phyloP scores from a whole-genome alignment of 108 stramenopile genomes.

The Pinguiococcus pyrenoidosus region DNA sequence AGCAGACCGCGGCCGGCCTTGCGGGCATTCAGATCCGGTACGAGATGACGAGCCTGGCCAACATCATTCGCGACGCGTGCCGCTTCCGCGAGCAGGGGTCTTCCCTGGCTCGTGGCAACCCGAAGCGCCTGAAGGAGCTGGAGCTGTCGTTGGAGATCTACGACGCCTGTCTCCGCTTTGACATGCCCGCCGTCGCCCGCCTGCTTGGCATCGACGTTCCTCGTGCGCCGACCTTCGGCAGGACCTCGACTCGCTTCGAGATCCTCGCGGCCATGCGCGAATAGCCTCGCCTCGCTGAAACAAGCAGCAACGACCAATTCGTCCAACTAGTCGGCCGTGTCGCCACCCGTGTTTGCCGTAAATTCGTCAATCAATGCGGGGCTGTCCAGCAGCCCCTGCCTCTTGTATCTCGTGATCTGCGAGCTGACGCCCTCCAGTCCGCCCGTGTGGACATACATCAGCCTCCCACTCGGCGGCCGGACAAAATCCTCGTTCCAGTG shows the following conservation, averaged over 20 bases:
- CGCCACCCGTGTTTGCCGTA: too few species aligned
- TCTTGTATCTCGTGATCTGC: conserved; percentile 65
- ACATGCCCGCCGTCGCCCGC: conserved; percentile 3
- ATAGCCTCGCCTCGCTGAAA: too few species aligned
- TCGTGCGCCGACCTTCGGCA: conserved; percentile 13
- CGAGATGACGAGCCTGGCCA: conserved; percentile 23
- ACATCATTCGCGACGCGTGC: conserved; percentile 6
- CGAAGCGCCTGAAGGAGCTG: neutral
- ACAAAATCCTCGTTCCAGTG: conserved; percentile 33
- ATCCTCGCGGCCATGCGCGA: too few species aligned
- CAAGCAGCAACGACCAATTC: too few species aligned
- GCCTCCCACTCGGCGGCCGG: conserved; percentile 52
- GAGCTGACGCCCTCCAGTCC: conserved; percentile 72
- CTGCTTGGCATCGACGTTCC: conserved; percentile 1
- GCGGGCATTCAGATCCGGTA: conserved; percentile 7
- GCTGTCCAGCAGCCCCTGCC: conserved; percentile 63
- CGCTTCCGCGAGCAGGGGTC: conserved; percentile 2
- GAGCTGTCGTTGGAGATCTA: conserved; percentile 4
- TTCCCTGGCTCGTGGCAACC: neutral
- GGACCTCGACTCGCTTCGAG: too few species aligned
- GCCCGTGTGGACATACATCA: conserved; percentile 78
- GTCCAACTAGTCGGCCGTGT: too few species aligned
- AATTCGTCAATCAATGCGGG: too few species aligned
- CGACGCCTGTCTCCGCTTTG: conserved; percentile 9
- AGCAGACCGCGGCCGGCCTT: conserved; percentile 14